Base-by-base conservation (phyloP, 768 basidiomycete species). In the Phylloporus arenicola region DNA sequence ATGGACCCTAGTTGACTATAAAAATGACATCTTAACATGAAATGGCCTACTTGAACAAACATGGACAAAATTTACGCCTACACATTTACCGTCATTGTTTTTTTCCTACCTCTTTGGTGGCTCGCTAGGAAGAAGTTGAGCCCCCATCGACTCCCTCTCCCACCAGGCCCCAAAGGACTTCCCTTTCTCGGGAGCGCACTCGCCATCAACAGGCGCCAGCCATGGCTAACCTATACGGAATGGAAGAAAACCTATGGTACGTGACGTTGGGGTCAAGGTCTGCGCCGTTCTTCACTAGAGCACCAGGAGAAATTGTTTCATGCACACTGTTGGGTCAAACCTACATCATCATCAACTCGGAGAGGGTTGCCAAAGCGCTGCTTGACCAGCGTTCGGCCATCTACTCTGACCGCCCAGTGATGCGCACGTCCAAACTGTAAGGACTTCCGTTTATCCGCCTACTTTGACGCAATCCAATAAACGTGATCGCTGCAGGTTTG, bases 221-320 rank as follows among this genome's bases (percentile, higher is more conserved):
- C 67, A 11, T 71, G 69, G 70, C 17, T 69, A 43, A 64, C 65
- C 0, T 71, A 63, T 27, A 29, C 40, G 20, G 58, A 65, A 22
- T 71, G 70, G 70, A 58, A 58, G 31, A 53, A 58, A 42, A 17
- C 34, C 20, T 68, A 68, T 29, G 70, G 69, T 71, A 40, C 6
- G 65, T 54, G 34, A 39, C 34, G 7, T 20, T 42, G n/a, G 17
- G 29, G 14, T 4, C 13, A 30, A 9, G 9, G n/a, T 41, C 27
- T 31, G 33, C 4, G 10, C 30, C 11, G 6, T 24, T 16, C 19
- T n/a, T 45, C 8, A 53, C 43, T 17, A n/a, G 7, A 16, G 10
- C 19, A 22, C 29, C 12, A 63, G 62, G 61, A 16, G 53, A 60
- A 25, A 55, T 63, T 29, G 50, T 61, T 25, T 60, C 61, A 13